Evolutionary conservation across 2,329 filamentous ascomycete species (phyloP), one percentile per base, ranked within the genome.

Genomic region (Trichoderma sp.): DNA sequence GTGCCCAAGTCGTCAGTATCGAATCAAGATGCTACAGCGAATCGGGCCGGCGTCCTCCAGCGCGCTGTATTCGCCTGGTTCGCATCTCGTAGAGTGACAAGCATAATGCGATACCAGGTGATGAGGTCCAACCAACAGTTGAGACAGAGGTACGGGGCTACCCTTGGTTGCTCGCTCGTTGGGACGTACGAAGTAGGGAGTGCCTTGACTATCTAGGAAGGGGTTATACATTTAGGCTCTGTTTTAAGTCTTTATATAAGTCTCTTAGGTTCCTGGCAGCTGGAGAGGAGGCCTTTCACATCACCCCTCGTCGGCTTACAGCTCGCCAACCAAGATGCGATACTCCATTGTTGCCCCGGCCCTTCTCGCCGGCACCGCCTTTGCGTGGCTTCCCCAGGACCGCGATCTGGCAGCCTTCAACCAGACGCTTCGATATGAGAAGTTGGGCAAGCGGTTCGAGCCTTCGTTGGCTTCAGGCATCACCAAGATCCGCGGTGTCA

Each of bases 401-500:
- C 72, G 69, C 41, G 72, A 75, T 54, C 69, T 76, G 43, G 68
- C 68, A 2, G 74, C 74, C 10, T 76, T 76, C 66, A 76, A 76
- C 67, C 71, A 71, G 66, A 75, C 72, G 2, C 68, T 68, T 58
- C 73, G 73, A 21, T 73, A 72, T 34, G 72, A 72, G 64, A 44
- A 74, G 64, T 71, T 76, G 15, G 74, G 73, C 51, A 76, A 75
- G 67, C 72, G 74, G 2, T 75, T 73, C 60, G 51, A 72, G 66
- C 74, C 74, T 15, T 67, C 67, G 7, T 68, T 75, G 3, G 67
- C 70, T 19, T 58, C 21, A 17, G 67, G 67, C 34, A 50, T 68
- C 14, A 67, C 54, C 17, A 83, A 82, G 71, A 80, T 85, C 65
- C 80, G 82, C 7, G 83, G 83, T 47, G 83, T 85, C 65, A 85